phyloP scores from a whole-genome alignment of 129 eudicot species.

The Glebionis coronaria region DNA sequence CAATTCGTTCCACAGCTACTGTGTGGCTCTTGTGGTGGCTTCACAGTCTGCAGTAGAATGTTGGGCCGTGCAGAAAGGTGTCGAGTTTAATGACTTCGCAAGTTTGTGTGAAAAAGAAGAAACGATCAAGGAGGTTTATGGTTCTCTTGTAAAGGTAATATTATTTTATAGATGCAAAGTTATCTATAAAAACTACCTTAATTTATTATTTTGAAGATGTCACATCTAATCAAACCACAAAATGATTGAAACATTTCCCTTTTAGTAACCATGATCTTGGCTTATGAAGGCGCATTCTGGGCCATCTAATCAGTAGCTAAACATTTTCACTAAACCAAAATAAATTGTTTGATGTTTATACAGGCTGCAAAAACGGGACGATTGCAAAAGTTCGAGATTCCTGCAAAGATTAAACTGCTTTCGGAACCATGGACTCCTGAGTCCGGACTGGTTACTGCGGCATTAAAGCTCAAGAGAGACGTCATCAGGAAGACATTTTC shows the following conservation, averaged over 20 bases:
- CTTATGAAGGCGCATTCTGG: no score
- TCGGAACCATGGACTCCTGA: slow-evolving; percentile 97
- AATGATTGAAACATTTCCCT: no score
- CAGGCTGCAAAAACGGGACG: slow-evolving; percentile 82
- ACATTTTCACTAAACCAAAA: background rate
- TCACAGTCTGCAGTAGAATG: slow-evolving; percentile 54
- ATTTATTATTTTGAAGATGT: background rate
- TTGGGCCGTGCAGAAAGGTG: slow-evolving; percentile 73
- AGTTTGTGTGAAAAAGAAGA: slow-evolving; percentile 73
- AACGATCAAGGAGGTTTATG: slow-evolving; percentile 62
- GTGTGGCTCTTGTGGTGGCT: slow-evolving; percentile 94
- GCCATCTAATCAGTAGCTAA: no score
- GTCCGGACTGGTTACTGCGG: slow-evolving; percentile 93
- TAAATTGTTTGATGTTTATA: slow-evolving; percentile 3
- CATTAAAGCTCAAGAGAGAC: slow-evolving; percentile 91
- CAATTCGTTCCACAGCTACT: slow-evolving; percentile 79
- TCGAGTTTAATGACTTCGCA: slow-evolving; percentile 50
- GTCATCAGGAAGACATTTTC: slow-evolving; percentile 62
- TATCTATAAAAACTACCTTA: background rate
- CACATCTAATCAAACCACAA: slow-evolving; percentile 2
- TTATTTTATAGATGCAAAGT: background rate
- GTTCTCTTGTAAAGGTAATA: slow-evolving; percentile 68
- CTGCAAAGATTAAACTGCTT: slow-evolving; percentile 76
- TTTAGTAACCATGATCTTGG: no score
- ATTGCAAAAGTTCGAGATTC: slow-evolving; percentile 87